Evolutionary conservation across 768 basidiomycete genomes (phyloP), one percentile per base, ranked within the genome.

Genomic region (Mycena vitilis): DNA sequence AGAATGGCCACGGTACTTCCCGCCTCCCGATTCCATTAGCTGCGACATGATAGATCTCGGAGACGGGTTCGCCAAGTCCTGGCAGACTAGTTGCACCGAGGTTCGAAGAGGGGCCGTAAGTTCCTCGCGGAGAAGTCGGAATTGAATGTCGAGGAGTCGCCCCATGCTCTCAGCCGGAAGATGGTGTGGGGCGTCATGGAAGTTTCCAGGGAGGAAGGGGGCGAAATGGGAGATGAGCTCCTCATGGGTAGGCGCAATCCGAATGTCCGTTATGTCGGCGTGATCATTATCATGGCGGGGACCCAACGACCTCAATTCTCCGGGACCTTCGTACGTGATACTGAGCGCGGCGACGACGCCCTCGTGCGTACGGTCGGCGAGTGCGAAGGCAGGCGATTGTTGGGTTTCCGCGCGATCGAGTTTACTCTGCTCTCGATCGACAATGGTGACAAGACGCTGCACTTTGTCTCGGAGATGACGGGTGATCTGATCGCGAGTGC

Each of bases 41-140:
- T 83, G 80, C 5, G 81, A 73, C 0, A 91, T 78, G 51, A 76
- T 80, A 2, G 85, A 87, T 71, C 75, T 61, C 52, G 68, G 51
- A 20, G 65, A 37, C 62, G 40, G 23, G 25, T 12, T 57, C 66
- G 51, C 37, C 52, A 89, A 60, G 68, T 91, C 89, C 6, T 84
- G 79, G 8, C 80, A 74, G 5, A 91, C 78, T 4, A 83, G 78
- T 38, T 85, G 85, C 22, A 88, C 79, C 1, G 88, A 84, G 15
- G 75, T 80, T 9, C 89, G 81, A 36, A 90, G 74, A 0, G 88
- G 84, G 0, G 89, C 88, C 87, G 85, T 90, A 20, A 91, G 78
- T 63, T 94, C 93, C 70, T 93, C 93, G 44, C 93, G 82, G 42
- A 94, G 78, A 0, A 94, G 82, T 40, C 93, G 87, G 76, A 91